phyloP scores from a whole-genome alignment of 345 rosid species.

The Gynandropsis gynandra region DNA sequence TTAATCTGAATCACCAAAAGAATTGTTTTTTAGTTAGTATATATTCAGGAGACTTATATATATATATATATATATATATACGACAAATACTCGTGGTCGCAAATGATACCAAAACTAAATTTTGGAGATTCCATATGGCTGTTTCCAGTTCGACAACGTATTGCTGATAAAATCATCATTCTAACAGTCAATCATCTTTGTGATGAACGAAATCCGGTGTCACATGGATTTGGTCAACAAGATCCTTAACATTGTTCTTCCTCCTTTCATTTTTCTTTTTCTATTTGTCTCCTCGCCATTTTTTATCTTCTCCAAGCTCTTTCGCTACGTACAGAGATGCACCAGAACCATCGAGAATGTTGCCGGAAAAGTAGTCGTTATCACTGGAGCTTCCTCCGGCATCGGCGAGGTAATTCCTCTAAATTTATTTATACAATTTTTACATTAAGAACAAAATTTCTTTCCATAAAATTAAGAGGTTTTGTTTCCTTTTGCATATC shows the following conservation, averaged over 20 bases:
- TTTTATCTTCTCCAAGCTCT: conserved; percentile 15
- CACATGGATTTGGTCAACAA: conserved; percentile 20
- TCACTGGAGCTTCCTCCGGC: conserved; percentile 55
- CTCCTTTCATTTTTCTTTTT: conserved; percentile 21
- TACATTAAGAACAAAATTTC: background rate
- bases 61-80: too few relatives aligned
- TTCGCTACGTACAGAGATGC: conserved; percentile 3
- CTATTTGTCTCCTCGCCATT: conserved; percentile 25
- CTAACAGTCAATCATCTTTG: too few relatives aligned
- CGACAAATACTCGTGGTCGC: too few relatives aligned
- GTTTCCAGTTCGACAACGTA: too few relatives aligned
- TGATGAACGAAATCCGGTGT: too few relatives aligned
- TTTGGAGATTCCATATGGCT: too few relatives aligned
- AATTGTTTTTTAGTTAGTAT: too few relatives aligned
- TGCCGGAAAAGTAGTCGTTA: conserved; percentile 39
- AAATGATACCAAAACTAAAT: too few relatives aligned
- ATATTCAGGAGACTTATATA: too few relatives aligned
- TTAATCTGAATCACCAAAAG: too few relatives aligned
- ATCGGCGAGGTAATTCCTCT: conserved; percentile 40
- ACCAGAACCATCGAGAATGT: conserved; percentile 28
- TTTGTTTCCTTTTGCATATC: background rate
- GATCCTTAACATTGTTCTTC: conserved; percentile 23
- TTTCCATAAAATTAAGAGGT: background rate
- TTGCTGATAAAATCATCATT: too few relatives aligned
- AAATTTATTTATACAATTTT: background rate